These are phyloP conservation scores for Seiridium cupressi DNA, from an alignment of 2,329 filamentous ascomycete genomes.

Conservation along the genomic window DNA sequence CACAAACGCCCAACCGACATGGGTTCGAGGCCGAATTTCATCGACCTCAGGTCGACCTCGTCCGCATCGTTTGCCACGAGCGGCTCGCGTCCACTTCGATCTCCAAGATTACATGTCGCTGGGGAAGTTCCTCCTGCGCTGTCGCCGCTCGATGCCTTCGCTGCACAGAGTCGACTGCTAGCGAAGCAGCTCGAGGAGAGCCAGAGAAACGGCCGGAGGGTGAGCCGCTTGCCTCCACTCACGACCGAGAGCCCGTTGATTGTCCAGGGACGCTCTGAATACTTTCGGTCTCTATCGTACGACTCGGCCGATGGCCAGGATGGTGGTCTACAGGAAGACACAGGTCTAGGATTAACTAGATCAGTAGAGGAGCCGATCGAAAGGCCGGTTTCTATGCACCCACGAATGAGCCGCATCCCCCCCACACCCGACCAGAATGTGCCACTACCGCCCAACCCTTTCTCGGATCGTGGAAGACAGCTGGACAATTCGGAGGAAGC, in stretches of 20 bases:
- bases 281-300: constrained; percentile 73
- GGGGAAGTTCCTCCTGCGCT: constrained; percentile 85
- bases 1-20: constrained; percentile 33
- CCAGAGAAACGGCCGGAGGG: constrained; percentile 68
- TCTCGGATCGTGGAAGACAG: constrained; percentile 40
- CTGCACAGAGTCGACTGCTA: constrained; percentile 83
- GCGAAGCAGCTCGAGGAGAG: constrained; percentile 84
- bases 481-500: constrained; percentile 35
- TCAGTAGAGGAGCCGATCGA: constrained; percentile 54
- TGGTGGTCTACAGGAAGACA: constrained; percentile 31
- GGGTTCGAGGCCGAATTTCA: constrained; percentile 54
- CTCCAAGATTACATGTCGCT: constrained; percentile 74
- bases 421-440: constrained; percentile 46
- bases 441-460: constrained; percentile 42
- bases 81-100: constrained; percentile 57
- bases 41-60: constrained; percentile 60
- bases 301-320: constrained; percentile 54
- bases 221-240: constrained; percentile 82
- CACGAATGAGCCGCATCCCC: constrained; percentile 65
- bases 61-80: constrained; percentile 44
- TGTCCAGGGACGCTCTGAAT: constrained; percentile 72
- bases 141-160: constrained; percentile 93
- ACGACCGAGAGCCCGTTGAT: constrained; percentile 80
- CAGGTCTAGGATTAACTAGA: constrained; percentile 48
- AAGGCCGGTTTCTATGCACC: constrained; percentile 72